Evolutionary conservation across 805 yeast species (phyloP).

Genomic region (Wickerhamiella bombiphila): DNA sequence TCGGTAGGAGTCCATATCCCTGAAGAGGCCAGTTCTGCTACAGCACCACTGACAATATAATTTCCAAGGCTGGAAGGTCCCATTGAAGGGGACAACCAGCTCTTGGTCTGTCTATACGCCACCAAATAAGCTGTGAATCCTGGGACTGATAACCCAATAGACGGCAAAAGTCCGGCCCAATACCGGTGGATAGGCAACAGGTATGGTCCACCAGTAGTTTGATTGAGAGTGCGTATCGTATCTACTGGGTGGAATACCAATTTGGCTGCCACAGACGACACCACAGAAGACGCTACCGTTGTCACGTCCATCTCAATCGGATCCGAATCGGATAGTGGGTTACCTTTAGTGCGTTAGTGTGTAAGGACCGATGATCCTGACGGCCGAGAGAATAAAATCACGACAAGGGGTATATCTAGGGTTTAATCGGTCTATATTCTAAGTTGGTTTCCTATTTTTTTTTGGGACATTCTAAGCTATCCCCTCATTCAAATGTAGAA

Average conservation of each 20-base stretch:
- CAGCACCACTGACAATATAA: slow-evolving; percentile 26
- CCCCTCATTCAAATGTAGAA: too few species aligned
- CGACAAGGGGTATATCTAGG: too few species aligned
- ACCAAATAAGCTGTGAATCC: slow-evolving; percentile 30
- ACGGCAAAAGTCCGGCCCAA: slow-evolving; percentile 29
- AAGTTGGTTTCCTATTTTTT: too few species aligned
- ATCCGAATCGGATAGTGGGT: too few species aligned
- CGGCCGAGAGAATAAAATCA: too few species aligned
- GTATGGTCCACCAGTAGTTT: slow-evolving; percentile 27
- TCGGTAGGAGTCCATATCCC: slow-evolving; percentile 33
- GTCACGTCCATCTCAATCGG: slow-evolving; percentile 26
- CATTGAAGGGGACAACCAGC: slow-evolving; percentile 23
- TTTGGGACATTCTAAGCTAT: too few species aligned
- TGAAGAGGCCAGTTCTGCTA: slow-evolving; percentile 28
- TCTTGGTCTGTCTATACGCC: slow-evolving; percentile 28
- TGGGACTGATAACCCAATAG: slow-evolving; percentile 28
- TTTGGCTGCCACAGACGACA: slow-evolving; percentile 25
- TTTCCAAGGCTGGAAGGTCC: slow-evolving; percentile 24
- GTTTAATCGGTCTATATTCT: too few species aligned
- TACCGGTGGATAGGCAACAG: slow-evolving; percentile 26
- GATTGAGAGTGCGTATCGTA: slow-evolving; percentile 29
- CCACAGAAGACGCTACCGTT: slow-evolving; percentile 28
- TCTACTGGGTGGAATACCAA: slow-evolving; percentile 31
- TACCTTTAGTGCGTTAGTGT: too few species aligned
- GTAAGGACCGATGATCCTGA: too few species aligned